Evolutionary conservation across 2,329 filamentous ascomycete species (phyloP).

Genomic region (Fusarium pininemorale): DNA sequence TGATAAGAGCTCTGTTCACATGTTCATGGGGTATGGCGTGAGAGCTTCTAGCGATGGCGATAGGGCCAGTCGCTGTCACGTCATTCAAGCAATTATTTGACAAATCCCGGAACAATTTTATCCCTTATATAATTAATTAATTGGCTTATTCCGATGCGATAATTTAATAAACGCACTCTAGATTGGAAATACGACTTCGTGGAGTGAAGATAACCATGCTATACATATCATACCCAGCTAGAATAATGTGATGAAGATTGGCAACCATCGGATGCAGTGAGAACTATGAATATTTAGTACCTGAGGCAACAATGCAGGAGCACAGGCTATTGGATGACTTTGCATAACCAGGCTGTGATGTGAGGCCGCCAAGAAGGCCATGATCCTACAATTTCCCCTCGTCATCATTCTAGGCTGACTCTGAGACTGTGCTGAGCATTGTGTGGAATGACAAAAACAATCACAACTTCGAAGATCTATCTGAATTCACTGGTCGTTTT

Average conservation of each 20-base stretch:
- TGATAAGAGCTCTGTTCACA: neutral
- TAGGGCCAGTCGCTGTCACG: neutral
- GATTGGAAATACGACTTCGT: neutral
- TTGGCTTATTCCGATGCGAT: neutral
- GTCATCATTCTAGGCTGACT: too few species aligned
- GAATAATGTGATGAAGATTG: neutral
- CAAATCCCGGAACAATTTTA: neutral
- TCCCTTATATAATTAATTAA: accelerated
- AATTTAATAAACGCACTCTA: neutral
- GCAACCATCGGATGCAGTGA: neutral
- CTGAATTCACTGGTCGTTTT: neutral
- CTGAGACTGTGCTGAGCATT: neutral
- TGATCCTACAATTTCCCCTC: neutral
- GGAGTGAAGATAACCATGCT: neutral
- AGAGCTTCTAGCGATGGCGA: neutral
- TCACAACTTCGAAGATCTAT: accelerated
- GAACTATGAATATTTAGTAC: neutral
- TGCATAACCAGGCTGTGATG: neutral
- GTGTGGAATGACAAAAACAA: neutral
- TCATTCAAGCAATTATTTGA: neutral
- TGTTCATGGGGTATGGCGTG: conserved; percentile 1
- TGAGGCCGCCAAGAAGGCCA: neutral
- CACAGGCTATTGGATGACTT: neutral
- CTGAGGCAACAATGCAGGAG: neutral
- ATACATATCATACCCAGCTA: accelerated